These are phyloP conservation scores for Apiospora sp. DNA, from an alignment of 2,329 filamentous ascomycete species.

Conservation along the genomic window DNA sequence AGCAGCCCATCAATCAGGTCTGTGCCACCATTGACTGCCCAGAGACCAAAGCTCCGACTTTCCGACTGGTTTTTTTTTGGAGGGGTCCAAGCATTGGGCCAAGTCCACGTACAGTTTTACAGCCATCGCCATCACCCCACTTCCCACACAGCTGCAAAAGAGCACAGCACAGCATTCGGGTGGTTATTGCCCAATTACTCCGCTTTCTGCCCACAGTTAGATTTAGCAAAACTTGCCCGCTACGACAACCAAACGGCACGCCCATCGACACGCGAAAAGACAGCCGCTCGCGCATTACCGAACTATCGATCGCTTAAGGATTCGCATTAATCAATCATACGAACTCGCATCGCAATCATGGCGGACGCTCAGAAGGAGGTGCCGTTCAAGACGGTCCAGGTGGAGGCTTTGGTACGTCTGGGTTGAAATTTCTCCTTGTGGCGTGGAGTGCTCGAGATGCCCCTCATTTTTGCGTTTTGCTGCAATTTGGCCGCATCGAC, in stretches of 20 bases:
- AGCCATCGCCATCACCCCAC: background rate
- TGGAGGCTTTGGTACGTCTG: constrained; percentile 85
- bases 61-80: background rate
- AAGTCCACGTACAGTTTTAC: background rate
- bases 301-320: constrained; percentile 20
- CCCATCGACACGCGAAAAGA: constrained; percentile 10
- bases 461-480: constrained; percentile 40
- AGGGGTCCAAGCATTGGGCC: background rate
- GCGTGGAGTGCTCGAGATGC: constrained; percentile 30
- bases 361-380: constrained; percentile 68
- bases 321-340: background rate
- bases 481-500: background rate
- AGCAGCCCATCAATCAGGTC: background rate
- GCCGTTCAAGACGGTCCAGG: constrained; percentile 86
- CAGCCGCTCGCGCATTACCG: constrained; percentile 17
- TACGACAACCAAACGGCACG: constrained; percentile 20
- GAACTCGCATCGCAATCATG: constrained; percentile 55
- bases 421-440: constrained; percentile 46
- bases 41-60: background rate
- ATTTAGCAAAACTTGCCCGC: constrained; percentile 25
- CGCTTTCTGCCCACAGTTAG: constrained; percentile 24
- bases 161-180: background rate
- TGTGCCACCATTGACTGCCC: background rate
- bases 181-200: constrained; percentile 21
- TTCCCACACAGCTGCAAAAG: constrained; percentile 15